These are phyloP conservation scores for Chrysosporium keratinophilum DNA, from an alignment of 2,329 filamentous ascomycete species.

Conservation along the genomic window DNA sequence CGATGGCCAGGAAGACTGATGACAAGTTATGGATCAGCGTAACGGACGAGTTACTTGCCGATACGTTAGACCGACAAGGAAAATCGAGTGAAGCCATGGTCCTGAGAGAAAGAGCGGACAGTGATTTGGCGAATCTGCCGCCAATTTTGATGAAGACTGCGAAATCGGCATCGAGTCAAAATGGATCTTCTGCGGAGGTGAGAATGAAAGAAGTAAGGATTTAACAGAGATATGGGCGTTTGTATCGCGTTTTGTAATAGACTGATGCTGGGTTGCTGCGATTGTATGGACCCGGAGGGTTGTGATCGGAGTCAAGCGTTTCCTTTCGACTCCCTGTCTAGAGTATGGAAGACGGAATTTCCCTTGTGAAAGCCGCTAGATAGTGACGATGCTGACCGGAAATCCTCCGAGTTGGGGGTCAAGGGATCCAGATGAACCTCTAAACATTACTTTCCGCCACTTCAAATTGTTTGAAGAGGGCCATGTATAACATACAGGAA, in stretches of 20 bases:
- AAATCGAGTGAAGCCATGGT: conserved; percentile 44
- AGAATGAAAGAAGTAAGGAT: conserved; percentile 13
- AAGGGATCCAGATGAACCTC: neutral
- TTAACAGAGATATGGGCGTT: conserved; percentile 1
- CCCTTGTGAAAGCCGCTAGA: neutral
- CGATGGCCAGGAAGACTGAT: conserved; percentile 58
- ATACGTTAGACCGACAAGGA: conserved; percentile 64
- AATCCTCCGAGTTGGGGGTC: neutral
- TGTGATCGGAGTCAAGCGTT: no score
- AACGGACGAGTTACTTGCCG: conserved; percentile 64
- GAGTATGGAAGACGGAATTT: no score
- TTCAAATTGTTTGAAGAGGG: neutral
- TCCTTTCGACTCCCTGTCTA: no score
- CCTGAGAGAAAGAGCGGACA: conserved; percentile 38
- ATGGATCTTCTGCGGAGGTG: conserved; percentile 7
- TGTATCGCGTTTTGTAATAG: neutral
- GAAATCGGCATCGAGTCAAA: neutral
- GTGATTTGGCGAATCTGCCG: conserved; percentile 31
- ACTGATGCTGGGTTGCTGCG: neutral
- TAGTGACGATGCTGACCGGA: neutral
- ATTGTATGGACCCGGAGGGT: no score
- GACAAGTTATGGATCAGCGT: conserved; percentile 72
- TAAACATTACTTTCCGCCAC: neutral
- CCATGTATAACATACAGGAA: neutral
- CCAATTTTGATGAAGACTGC: conserved; percentile 26